Evolutionary conservation across 345 rosid species (phyloP).

Genomic region (Lumnitzera littorea): DNA sequence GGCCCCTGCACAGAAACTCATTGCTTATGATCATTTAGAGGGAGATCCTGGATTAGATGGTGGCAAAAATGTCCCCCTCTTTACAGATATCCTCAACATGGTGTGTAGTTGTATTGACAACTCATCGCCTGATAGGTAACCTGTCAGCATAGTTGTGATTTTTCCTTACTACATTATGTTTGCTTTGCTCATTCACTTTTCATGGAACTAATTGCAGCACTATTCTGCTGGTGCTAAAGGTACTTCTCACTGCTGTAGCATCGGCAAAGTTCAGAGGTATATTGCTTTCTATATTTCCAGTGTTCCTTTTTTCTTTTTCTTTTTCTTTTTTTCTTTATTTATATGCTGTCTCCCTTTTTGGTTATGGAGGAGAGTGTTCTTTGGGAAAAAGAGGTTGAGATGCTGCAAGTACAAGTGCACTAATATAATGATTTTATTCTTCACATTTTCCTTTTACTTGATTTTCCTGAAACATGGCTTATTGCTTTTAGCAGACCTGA

Average conservation of each 20-base stretch:
- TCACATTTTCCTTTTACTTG: too few species aligned
- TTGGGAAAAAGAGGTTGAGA: too few species aligned
- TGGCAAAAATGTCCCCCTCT: constrained; percentile 71
- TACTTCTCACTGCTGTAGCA: constrained; percentile 93
- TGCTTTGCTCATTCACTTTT: constrained; percentile 19
- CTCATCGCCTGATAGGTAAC: constrained; percentile 92
- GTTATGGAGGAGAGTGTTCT: too few species aligned
- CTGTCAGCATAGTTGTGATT: constrained; percentile 3
- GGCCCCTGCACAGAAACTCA: constrained; percentile 63
- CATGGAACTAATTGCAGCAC: constrained; percentile 56
- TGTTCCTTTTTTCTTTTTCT: constrained; percentile 11
- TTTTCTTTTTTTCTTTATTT: neutral
- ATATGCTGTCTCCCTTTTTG: too few species aligned
- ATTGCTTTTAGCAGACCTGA: too few species aligned
- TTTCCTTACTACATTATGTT: constrained; percentile 12
- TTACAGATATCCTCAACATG: constrained; percentile 86
- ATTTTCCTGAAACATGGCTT: too few species aligned
- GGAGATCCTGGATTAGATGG: constrained; percentile 97
- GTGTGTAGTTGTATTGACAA: constrained; percentile 86
- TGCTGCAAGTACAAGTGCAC: too few species aligned
- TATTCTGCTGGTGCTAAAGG: constrained; percentile 85
- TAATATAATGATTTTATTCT: too few species aligned
- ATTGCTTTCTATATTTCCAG: constrained; percentile 3
- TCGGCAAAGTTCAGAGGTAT: constrained; percentile 91
- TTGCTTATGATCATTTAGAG: constrained; percentile 93